phyloP scores from a whole-genome alignment of 306 rosid species.

The Fragaria ananassa region DNA sequence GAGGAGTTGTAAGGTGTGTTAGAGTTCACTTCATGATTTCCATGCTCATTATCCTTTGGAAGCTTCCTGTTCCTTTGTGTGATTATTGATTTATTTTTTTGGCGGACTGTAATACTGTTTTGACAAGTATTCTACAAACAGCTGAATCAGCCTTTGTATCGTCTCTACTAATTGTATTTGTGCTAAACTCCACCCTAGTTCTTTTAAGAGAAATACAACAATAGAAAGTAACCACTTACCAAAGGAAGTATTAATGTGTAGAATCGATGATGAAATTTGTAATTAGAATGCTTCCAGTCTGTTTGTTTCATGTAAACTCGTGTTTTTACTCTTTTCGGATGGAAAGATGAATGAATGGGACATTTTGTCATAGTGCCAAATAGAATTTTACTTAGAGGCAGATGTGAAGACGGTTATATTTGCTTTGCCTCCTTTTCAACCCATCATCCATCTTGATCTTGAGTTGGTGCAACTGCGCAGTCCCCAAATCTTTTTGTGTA shows the following conservation, averaged over 20 bases:
- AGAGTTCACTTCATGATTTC: constrained; percentile 21
- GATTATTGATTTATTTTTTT: constrained; percentile 9
- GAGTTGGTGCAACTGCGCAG: background rate
- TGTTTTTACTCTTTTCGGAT: background rate
- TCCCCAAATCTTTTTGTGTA: background rate
- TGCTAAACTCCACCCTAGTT: background rate
- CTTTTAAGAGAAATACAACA: background rate
- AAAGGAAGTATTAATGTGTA: background rate
- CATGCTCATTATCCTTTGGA: constrained; percentile 8
- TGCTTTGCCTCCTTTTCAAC: background rate
- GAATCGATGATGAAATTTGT: background rate
- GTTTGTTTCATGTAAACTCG: background rate
- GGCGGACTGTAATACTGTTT: constrained; percentile 21
- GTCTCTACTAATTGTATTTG: background rate
- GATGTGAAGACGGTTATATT: background rate
- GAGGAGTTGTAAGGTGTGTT: constrained; percentile 84
- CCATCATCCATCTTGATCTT: background rate
- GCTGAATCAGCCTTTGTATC: constrained; percentile 3
- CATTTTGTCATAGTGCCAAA: background rate
- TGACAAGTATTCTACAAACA: constrained; percentile 17
- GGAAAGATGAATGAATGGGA: background rate
- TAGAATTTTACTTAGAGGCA: background rate
- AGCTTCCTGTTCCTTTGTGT: constrained; percentile 16
- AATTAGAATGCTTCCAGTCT: background rate
- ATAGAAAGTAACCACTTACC: constrained; percentile 1